Base-by-base conservation (phyloP, 192 early-diverging fungal species). In the Dissophora ornata region DNA sequence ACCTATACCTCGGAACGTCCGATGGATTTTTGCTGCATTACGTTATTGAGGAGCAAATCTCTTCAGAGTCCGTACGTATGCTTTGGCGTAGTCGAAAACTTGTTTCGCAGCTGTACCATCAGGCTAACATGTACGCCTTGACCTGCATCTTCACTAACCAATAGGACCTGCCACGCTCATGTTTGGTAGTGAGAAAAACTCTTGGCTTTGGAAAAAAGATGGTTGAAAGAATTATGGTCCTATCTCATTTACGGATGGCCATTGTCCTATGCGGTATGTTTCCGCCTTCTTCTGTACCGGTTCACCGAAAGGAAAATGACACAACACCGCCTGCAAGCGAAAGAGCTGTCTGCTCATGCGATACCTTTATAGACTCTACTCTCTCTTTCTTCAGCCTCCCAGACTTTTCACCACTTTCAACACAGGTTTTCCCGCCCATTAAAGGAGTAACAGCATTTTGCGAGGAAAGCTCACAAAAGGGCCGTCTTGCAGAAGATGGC, bases 1-100 rank as follows among this genome's bases (percentile, higher is more conserved):
- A 91, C 58, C 67, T 95, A 21, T 93, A 92, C 45, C 63, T 93
- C 29, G 93, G 93, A 2, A 91, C 91, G 28, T 89, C 89, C 1
- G 90, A 93, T 77, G 92, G 92, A 11, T 78, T 85, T 32, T 38
- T 95, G 44, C 63, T 91, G 12, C 92, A 91, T 64, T 93, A 88
- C 62, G 62, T 68, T 3, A 58, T 94, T 33, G 89, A 87, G 34
- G 83, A 83, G 32, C 57, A 64, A 67, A 69, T 68, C 40, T 67
- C 57, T 15, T 69, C 81, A 8, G 61, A 80, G 9, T 67, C 58
- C 46, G 79, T 80, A 81, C 47, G 80, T 68, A 38, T 38, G 36
- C n/a, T n/a, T n/a, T n/a, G n/a, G n/a, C n/a, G n/a, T n/a, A n/a
- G n/a, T n/a, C n/a, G n/a, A n/a, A n/a, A n/a, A n/a, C n/a, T n/a